Percentiles rank a stretch among this genome's conserved stretches.
Conservation (phyloP, 441 rosid genomes). For the Populus hybrid region DNA sequence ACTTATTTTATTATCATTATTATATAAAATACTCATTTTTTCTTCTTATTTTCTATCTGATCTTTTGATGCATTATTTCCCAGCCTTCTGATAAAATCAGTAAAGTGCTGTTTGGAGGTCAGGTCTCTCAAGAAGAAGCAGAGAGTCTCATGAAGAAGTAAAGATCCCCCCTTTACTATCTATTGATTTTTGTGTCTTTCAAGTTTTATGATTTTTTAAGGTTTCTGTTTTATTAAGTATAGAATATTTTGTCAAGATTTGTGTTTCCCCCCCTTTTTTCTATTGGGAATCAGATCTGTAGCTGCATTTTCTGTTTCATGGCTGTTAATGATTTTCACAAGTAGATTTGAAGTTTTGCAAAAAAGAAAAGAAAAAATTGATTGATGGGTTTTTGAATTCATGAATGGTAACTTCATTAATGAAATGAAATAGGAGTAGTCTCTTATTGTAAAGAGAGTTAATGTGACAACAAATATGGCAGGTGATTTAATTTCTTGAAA, state of each 20-base stretch:
- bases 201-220: neutral
- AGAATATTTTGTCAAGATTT: neutral
- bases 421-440: neutral
- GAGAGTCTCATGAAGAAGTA: slow-evolving; percentile 83
- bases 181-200: neutral
- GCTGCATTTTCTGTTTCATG: neutral
- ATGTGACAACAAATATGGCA: neutral
- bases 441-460: neutral
- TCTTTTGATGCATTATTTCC: neutral
- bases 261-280: neutral
- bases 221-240: neutral
- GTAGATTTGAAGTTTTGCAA: neutral
- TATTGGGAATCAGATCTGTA: slow-evolving; percentile 26
- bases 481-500: neutral
- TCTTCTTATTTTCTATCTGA: neutral
- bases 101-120: slow-evolving; percentile 96
- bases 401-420: neutral
- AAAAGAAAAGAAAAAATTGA: neutral
- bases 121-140: slow-evolving; percentile 87
- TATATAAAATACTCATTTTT: neutral
- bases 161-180: slow-evolving; percentile 33
- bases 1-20: neutral
- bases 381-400: slow-evolving; percentile 1
- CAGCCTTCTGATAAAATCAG: slow-evolving; percentile 97
- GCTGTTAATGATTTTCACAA: neutral